Percentiles rank a stretch among this genome's conserved stretches.
Conservation (phyloP, 148 eudicot species). For the Camellia sinensis region DNA sequence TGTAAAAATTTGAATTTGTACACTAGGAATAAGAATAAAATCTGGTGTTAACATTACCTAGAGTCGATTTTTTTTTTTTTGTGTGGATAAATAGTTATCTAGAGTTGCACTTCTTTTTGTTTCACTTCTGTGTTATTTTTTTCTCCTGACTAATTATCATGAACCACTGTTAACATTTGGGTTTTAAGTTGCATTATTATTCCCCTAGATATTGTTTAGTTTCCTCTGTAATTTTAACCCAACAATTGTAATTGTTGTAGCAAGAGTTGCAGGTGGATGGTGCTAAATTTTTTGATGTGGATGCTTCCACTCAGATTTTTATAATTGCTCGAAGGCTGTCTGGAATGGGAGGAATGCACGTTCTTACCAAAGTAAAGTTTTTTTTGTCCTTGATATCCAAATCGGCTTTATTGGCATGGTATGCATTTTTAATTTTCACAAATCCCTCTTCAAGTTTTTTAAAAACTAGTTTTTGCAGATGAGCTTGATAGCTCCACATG, state of each 20-base stretch:
- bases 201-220: not conserved
- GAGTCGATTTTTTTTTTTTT: not conserved
- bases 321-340: slow-evolving; percentile 58
- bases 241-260: slow-evolving; percentile 30
- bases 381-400: not conserved
- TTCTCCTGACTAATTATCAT: not conserved
- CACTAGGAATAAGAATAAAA: not conserved
- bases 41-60: not conserved
- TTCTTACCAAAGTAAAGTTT: slow-evolving; percentile 61
- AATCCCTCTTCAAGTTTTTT: slow-evolving; percentile 3
- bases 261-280: slow-evolving; percentile 60
- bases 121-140: not conserved
- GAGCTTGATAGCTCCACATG: slow-evolving; percentile 57
- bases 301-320: slow-evolving; percentile 46
- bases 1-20: not conserved
- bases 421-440: not conserved
- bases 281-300: slow-evolving; percentile 73
- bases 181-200: slow-evolving; percentile 2
- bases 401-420: not conserved
- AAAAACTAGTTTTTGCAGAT: slow-evolving; percentile 42
- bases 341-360: slow-evolving; percentile 60
- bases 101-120: not conserved
- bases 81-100: no score
- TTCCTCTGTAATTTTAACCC: not conserved
- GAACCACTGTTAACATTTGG: not conserved